Conservation (phyloP, 768 basidiomycete genomes). For the Psilocybe cyanescens region DNA sequence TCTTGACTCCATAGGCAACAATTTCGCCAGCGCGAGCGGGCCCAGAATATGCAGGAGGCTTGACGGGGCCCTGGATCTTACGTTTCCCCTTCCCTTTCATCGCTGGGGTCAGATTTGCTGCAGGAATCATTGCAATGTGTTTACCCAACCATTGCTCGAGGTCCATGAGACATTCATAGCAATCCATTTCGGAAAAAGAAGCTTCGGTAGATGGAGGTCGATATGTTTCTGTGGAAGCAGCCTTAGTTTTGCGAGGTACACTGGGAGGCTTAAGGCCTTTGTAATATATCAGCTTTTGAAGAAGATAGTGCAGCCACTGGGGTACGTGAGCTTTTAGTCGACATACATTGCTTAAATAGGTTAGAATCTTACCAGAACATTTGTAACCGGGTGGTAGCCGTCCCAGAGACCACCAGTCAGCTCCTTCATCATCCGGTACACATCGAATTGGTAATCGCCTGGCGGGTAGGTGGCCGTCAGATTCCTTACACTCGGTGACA, state of each 20-base stretch:
- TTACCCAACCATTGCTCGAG: conserved; percentile 61
- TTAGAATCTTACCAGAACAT: conserved; percentile 74
- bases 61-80: conserved; percentile 26
- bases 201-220: conserved; percentile 19
- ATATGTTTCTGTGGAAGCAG: conserved; percentile 17
- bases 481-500: not conserved
- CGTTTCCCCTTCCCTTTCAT: conserved; percentile 40
- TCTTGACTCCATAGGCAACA: conserved; percentile 61
- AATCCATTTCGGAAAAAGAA: conserved; percentile 66
- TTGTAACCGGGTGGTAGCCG: conserved; percentile 79
- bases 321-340: not conserved
- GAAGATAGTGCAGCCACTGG: conserved; percentile 92
- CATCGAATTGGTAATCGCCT: conserved; percentile 94
- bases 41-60: conserved; percentile 24
- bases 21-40: conserved; percentile 62
- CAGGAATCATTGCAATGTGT: conserved; percentile 42
- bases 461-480: not conserved
- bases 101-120: conserved; percentile 28
- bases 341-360: not conserved
- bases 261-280: conserved; percentile 69
- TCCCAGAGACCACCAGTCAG: conserved; percentile 71
- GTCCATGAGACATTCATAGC: conserved; percentile 70
- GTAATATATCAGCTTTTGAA: conserved; percentile 67
- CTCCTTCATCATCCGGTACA: conserved; percentile 87
- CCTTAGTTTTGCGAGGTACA: conserved; percentile 42